Conservation (phyloP, 768 basidiomycete species). For the Pleurotus platypus region DNA sequence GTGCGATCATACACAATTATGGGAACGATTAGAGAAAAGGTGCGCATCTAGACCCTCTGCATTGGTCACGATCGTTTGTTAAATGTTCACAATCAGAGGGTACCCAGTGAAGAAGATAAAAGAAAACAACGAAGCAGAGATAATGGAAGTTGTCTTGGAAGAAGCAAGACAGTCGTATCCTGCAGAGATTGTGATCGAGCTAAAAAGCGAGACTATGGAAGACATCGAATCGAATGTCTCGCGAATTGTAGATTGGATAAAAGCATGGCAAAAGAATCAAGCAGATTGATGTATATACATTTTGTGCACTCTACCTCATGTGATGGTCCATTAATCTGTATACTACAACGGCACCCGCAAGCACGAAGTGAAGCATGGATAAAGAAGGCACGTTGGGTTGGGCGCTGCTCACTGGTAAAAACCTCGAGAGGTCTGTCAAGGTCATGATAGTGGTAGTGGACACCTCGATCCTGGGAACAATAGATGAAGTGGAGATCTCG, state of each 20-base stretch:
- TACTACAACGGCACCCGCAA: neutral
- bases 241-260: constrained; percentile 87
- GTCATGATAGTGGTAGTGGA: constrained; percentile 12
- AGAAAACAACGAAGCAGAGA: constrained; percentile 98
- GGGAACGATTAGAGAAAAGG: constrained; percentile 91
- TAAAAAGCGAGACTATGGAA: constrained; percentile 70
- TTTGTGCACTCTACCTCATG: too few species aligned
- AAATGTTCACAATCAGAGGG: constrained; percentile 42
- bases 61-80: constrained; percentile 3
- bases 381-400: neutral
- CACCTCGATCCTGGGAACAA: constrained; percentile 1
- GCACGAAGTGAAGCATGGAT: neutral
- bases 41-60: constrained; percentile 25
- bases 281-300: constrained; percentile 2
- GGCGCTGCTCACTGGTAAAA: constrained; percentile 11
- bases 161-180: constrained; percentile 89
- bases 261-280: constrained; percentile 57
- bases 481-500: neutral
- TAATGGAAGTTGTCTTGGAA: constrained; percentile 88
- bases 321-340: too few species aligned
- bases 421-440: constrained; percentile 10
- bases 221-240: constrained; percentile 87
- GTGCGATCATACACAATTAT: constrained; percentile 83
- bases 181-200: constrained; percentile 80
- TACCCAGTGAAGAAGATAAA: constrained; percentile 93